These are phyloP conservation scores for Exophiala viscosa DNA, from an alignment of 2,329 filamentous ascomycete genomes.

Conservation along the genomic window DNA sequence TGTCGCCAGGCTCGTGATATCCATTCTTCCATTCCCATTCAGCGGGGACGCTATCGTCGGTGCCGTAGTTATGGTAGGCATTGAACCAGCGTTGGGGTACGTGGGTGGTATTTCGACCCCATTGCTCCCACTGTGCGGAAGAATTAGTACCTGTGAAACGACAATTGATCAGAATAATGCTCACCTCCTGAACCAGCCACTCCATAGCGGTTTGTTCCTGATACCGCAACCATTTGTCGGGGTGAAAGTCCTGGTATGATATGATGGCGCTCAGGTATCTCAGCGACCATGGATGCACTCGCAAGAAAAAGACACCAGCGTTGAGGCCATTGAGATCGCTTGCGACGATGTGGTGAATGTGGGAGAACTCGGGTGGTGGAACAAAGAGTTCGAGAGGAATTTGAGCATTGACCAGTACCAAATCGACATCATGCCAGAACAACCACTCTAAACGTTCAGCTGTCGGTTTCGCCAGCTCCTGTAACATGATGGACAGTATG, in stretches of 20 bases:
- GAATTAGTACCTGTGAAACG: background rate
- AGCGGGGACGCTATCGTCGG: constrained; percentile 4
- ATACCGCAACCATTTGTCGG: constrained; percentile 26
- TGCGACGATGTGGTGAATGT: constrained; percentile 33
- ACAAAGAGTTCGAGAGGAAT: constrained; percentile 35
- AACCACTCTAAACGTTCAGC: constrained; percentile 35
- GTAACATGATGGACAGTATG: constrained; percentile 30
- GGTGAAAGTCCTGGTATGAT: constrained; percentile 28
- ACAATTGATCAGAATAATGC: background rate
- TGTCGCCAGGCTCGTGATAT: constrained; percentile 24
- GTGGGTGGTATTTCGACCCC: constrained; percentile 7
- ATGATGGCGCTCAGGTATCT: constrained; percentile 31
- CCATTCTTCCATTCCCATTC: constrained; percentile 9
- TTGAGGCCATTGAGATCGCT: constrained; percentile 37
- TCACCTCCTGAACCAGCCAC: constrained; percentile 7
- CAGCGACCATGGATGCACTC: constrained; percentile 36
- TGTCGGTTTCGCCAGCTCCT: constrained; percentile 34
- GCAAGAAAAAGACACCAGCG: constrained; percentile 35
- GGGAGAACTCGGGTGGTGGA: constrained; percentile 29
- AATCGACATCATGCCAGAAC: constrained; percentile 37
- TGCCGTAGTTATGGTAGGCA: constrained; percentile 8
- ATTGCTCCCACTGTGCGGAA: background rate
- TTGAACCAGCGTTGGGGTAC: constrained; percentile 24
- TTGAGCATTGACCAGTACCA: constrained; percentile 34
- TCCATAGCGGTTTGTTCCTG: constrained; percentile 24